Evolutionary conservation across 306 rosid species (phyloP), one percentile per base, ranked within the genome.

Genomic region (Glycine tomentella): DNA sequence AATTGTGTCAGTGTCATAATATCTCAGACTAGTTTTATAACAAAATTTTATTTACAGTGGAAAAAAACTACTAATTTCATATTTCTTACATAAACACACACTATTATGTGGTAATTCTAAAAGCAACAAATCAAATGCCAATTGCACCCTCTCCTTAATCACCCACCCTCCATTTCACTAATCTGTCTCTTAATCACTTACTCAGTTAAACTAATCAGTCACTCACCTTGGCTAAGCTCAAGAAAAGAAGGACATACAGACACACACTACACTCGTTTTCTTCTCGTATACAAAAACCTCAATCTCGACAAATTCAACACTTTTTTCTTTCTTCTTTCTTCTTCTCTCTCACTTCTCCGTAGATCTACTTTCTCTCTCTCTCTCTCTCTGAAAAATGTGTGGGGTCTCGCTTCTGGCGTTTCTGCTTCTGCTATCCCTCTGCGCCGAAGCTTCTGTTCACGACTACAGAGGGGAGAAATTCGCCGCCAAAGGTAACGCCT

Each of bases 401-500:
- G 20, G 45, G 15, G 40, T 85, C 51, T 51, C 81, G 46, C 40
- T 85, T 84, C 79, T 81, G 48, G 49, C 83, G 14, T 59, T 80
- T 71, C 87, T 87, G 8, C 83, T 74, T 34, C 70, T 84, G 40
- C 79, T 77, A 49, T 72, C 80, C 77, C 71, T 72, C 6, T 33
- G 77, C 76, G 74, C 86, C 69, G 84, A 93, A 77, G 97, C 99
- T 71, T 96, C 98, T 17, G 89, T 96, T 77, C 99, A 96, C 58
- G 72, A 90, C 33, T 96, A 96, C 86, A 79, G 82, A 69, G 83
- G 48, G 0, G 97, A 89, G 58, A 86, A 75, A 75, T 93, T 96
- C 83, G 78, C 76, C 2, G 61, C 79, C 73, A 96, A 88, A 86
- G 99, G 99, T 17, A 93, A 91, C 81, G 97, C 99, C 83, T 96